These are phyloP conservation scores for Tylopilus intermedius DNA, from an alignment of 768 basidiomycete species.

Conservation along the genomic window DNA sequence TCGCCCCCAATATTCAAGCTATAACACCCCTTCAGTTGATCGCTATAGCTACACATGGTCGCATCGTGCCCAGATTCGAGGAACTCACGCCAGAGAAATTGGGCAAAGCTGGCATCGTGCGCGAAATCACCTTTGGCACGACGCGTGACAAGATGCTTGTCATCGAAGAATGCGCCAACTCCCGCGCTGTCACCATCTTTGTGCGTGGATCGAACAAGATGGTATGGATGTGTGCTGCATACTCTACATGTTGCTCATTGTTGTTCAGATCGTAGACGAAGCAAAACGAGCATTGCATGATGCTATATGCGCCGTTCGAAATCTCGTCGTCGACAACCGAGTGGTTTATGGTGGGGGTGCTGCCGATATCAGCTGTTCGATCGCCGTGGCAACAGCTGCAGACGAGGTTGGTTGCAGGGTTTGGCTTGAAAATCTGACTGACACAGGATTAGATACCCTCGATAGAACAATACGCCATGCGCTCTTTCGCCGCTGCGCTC, in stretches of 20 bases:
- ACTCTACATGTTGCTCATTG: background rate
- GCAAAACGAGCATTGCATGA: slow-evolving; percentile 97
- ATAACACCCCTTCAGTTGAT: slow-evolving; percentile 58
- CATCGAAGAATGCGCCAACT: slow-evolving; percentile 97
- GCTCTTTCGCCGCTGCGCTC: slow-evolving; percentile 93
- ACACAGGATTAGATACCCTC: slow-evolving; percentile 65
- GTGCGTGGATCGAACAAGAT: slow-evolving; percentile 99
- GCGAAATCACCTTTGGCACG: slow-evolving; percentile 94
- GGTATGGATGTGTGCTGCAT: slow-evolving; percentile 44
- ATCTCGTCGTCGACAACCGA: slow-evolving; percentile 89
- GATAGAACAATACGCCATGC: slow-evolving; percentile 99
- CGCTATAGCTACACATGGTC: slow-evolving; percentile 95
- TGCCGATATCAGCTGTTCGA: slow-evolving; percentile 91
- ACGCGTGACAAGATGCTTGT: slow-evolving; percentile 99
- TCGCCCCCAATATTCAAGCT: background rate
- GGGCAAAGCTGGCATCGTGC: slow-evolving; percentile 88
- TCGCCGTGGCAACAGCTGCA: slow-evolving; percentile 90
- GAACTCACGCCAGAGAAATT: slow-evolving; percentile 89
- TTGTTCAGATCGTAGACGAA: slow-evolving; percentile 89
- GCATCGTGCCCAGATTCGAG: slow-evolving; percentile 97
- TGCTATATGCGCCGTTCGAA: slow-evolving; percentile 94
- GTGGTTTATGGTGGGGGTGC: slow-evolving; percentile 99
- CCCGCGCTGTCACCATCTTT: slow-evolving; percentile 93
- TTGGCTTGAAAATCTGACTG: background rate
- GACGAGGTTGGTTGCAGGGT: slow-evolving; percentile 61